A percentile compares a stretch with the other conserved stretches of the same genome.
Evolutionary conservation across 352 stramenopile species (phyloP).

Genomic region (Globisporangium carolinianum): DNA sequence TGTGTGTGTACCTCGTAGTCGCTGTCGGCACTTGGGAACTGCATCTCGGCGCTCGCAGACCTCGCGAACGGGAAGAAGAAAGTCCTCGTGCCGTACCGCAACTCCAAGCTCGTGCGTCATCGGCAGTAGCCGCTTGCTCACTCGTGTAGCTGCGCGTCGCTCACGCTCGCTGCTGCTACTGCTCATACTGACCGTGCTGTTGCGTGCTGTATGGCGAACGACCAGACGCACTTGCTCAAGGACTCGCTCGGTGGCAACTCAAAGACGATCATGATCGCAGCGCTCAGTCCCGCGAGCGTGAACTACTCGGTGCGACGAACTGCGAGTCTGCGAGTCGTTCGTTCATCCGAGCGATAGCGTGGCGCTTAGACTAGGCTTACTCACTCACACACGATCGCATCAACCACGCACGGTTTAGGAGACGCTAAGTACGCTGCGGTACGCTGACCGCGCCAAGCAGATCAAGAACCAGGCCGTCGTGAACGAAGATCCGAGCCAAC

Average conservation of each 20-base stretch:
- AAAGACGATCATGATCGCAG: conserved; percentile 90
- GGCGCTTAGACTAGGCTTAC: neutral
- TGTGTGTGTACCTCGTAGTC: conserved; percentile 22
- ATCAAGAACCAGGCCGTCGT: conserved; percentile 92
- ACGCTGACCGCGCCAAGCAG: conserved; percentile 87
- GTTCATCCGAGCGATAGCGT: neutral
- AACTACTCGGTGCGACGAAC: conserved; percentile 66
- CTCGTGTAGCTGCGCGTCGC: too few relatives aligned
- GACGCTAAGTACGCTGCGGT: conserved; percentile 88
- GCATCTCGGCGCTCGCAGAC: conserved; percentile 88
- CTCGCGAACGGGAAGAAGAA: conserved; percentile 85
- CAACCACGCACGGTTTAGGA: conserved; percentile 33
- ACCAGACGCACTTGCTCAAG: conserved; percentile 76
- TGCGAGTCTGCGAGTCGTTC: neutral
- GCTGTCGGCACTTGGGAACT: conserved; percentile 87
- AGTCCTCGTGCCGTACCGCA: conserved; percentile 85
- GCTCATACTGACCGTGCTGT: too few relatives aligned
- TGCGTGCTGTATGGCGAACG: too few relatives aligned
- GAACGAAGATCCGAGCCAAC: conserved; percentile 88
- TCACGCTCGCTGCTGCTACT: too few relatives aligned
- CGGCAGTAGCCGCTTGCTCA: too few relatives aligned
- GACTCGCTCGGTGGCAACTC: conserved; percentile 84
- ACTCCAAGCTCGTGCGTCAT: conserved; percentile 84
- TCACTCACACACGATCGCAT: neutral
- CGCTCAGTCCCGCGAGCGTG: conserved; percentile 78